Evolutionary conservation across 768 basidiomycete genomes (phyloP).

Genomic region (Hydnum rufescens): DNA sequence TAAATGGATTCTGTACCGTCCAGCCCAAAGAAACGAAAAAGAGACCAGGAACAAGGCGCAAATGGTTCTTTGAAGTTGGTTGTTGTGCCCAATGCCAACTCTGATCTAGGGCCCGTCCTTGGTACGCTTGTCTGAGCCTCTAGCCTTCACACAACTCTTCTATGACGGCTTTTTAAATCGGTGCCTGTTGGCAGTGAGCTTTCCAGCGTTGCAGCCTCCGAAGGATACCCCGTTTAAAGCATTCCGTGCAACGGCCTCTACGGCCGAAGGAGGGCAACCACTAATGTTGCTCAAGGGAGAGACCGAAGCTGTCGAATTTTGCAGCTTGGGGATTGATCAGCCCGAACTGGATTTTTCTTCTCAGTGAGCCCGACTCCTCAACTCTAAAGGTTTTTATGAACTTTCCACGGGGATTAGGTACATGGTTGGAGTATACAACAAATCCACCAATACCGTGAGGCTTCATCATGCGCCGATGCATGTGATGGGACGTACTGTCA

Average conservation of each 20-base stretch:
- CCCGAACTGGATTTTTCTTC: slow-evolving; percentile 32
- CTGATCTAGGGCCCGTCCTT: neutral
- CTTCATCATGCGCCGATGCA: slow-evolving; percentile 49
- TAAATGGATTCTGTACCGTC: neutral
- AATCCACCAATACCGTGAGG: slow-evolving; percentile 45
- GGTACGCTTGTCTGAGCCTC: slow-evolving; percentile 1
- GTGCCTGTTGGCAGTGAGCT: too few relatives aligned
- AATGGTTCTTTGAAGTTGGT: neutral
- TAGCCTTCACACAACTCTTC: too few relatives aligned
- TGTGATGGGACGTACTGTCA: slow-evolving; percentile 58
- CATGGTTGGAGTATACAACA: slow-evolving; percentile 65
- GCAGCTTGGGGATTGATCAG: slow-evolving; percentile 33
- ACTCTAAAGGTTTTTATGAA: neutral
- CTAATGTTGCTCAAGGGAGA: slow-evolving; percentile 42
- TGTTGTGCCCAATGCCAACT: neutral
- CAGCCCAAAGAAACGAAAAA: slow-evolving; percentile 4
- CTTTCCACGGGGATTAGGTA: slow-evolving; percentile 31
- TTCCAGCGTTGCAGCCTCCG: slow-evolving; percentile 44
- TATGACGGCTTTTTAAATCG: too few relatives aligned
- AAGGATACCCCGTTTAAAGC: slow-evolving; percentile 38
- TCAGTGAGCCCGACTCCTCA: slow-evolving; percentile 29
- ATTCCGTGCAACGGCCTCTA: slow-evolving; percentile 21
- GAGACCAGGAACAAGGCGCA: neutral
- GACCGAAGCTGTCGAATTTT: slow-evolving; percentile 64
- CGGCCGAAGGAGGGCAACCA: neutral